These are phyloP conservation scores for Fusarium marasasianum DNA, from an alignment of 2,329 filamentous ascomycete genomes.

Conservation along the genomic window DNA sequence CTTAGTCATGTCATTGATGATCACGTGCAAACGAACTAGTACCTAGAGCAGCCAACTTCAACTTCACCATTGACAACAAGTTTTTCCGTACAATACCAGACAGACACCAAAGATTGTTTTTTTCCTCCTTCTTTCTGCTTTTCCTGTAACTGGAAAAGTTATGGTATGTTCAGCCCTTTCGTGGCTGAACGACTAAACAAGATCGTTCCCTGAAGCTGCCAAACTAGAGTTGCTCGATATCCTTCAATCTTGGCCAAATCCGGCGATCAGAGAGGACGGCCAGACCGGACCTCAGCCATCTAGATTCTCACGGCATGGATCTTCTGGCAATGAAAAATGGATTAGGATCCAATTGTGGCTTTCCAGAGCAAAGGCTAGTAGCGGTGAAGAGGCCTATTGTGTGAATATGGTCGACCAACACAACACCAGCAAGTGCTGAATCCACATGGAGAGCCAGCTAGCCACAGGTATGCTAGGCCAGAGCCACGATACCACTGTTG, in stretches of 20 bases:
- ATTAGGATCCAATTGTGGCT: not conserved
- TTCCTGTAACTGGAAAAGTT: not conserved
- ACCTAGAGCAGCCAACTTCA: not conserved
- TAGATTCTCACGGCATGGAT: not conserved
- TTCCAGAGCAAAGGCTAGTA: not conserved
- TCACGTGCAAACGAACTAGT: conserved; percentile 12
- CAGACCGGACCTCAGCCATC: conserved; percentile 21
- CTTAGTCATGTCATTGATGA: not conserved
- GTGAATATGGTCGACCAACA: not conserved
- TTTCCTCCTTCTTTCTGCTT: not conserved
- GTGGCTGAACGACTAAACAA: conserved; percentile 10
- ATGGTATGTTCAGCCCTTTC: not conserved
- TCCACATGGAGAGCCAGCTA: not conserved
- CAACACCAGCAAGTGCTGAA: conserved; percentile 19
- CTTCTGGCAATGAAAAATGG: not conserved
- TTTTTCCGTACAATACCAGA: not conserved
- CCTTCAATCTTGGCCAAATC: conserved; percentile 31
- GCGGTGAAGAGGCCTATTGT: not conserved
- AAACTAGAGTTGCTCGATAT: not conserved
- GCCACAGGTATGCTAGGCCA: not conserved
- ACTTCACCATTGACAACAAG: not conserved
- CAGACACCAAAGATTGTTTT: not conserved
- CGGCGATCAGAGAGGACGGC: conserved; percentile 20
- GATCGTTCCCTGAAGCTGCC: not conserved
- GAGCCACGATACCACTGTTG: not conserved